Evolutionary conservation across 169 alveolate species (phyloP), one percentile per base, ranked within the genome.

Genomic region (Blepharisma undulans): DNA sequence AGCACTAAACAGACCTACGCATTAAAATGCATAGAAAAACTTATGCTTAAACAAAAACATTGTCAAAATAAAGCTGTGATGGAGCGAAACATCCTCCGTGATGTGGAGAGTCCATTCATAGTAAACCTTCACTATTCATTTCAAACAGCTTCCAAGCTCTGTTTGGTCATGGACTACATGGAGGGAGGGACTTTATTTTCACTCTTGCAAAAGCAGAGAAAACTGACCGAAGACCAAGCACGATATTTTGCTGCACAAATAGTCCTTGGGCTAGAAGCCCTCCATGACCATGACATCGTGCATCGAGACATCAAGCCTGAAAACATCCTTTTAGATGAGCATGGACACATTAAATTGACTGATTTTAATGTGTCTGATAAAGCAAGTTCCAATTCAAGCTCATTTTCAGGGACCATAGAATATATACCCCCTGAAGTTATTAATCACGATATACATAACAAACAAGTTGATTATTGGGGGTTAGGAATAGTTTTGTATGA

Each of bases 111-210:
- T 80, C 96, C 96, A 7, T 94, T 94, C 76, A 76, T 94, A 16
- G 92, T 90, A 71, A 90, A 94, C 30, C 93, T 94, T 29, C 76
- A 84, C 22, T 92, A 94, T 86, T 91, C 94, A 27, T 94, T 89
- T 59, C 87, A 92, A 72, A 88, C 72, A n/a, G 76, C 90, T 22
- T 81, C 77, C 36, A 92, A 92, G 76, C 92, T 94, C 21, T 94
- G 78, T 89, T 36, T 94, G 84, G 92, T 94, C 22, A 84, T 94
- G 71, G 95, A 94, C 71, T 92, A 91, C 81, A 92, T 94, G 82
- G 93, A 93, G 0, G 96, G 96, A 30, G 96, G 96, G 8, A 78
- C 29, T 78, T 61, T 78, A 27, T 27, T 27, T 21, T 78, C 34
- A 12, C 86, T 27, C 29, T 29, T 78, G 86, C 29, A 78, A 32